These are phyloP conservation scores for Candida vaughaniae DNA, from an alignment of 805 yeast species.

Conservation along the genomic window DNA sequence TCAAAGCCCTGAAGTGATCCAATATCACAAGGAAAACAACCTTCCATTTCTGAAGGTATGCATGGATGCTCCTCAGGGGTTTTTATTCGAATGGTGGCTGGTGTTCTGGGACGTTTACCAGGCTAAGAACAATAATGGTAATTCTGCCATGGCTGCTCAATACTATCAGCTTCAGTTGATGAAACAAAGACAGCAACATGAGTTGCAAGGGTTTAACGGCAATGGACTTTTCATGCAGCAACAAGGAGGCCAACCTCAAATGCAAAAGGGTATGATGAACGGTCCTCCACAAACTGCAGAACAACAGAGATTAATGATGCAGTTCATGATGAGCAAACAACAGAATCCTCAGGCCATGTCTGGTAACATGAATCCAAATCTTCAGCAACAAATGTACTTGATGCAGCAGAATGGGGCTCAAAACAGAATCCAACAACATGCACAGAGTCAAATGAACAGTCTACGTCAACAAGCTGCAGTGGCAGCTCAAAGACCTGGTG, in stretches of 20 bases:
- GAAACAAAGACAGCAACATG: constrained; percentile 59
- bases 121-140: constrained; percentile 69
- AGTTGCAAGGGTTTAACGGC: constrained; percentile 4
- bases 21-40: constrained; percentile 38
- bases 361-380: constrained; percentile 13
- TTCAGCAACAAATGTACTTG: constrained; percentile 29
- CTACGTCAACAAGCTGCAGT: constrained; percentile 44
- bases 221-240: not conserved
- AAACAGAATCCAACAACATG: constrained; percentile 42
- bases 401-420: constrained; percentile 21
- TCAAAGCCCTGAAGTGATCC: constrained; percentile 16
- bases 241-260: constrained; percentile 8
- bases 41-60: constrained; percentile 52
- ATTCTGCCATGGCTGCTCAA: constrained; percentile 55
- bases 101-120: constrained; percentile 92
- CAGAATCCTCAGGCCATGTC: constrained; percentile 1
- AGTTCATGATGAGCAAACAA: constrained; percentile 17
- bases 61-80: constrained; percentile 85
- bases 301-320: constrained; percentile 17
- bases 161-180: constrained; percentile 64
- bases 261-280: not conserved
- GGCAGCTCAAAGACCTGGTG: constrained; percentile 20
- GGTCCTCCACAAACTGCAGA: constrained; percentile 9
- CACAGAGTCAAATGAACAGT: constrained; percentile 51
- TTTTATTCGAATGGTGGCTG: constrained; percentile 93